Conservation (phyloP, 1,284 basidiomycete species). For the Cerrena zonata region DNA sequence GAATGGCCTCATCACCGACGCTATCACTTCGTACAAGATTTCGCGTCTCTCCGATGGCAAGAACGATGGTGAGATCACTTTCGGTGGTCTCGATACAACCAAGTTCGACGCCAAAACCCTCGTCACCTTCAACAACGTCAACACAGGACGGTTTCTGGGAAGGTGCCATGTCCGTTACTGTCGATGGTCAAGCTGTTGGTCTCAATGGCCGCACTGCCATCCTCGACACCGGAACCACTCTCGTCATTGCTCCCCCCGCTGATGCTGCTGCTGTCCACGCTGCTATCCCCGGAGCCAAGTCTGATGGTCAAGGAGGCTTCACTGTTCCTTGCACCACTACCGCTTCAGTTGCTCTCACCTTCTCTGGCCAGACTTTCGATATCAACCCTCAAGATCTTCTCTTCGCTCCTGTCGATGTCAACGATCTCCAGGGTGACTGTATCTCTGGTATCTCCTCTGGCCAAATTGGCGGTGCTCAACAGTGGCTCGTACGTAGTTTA, state of each 20-base stretch:
- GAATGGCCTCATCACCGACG: constrained; percentile 53
- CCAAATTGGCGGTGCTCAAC: constrained; percentile 50
- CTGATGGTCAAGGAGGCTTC: constrained; percentile 63
- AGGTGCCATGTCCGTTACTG: constrained; percentile 54
- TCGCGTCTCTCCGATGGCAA: constrained; percentile 65
- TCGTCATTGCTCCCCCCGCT: constrained; percentile 51
- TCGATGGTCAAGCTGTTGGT: constrained; percentile 50
- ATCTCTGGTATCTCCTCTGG: constrained; percentile 70
- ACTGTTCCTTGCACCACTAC: constrained; percentile 74
- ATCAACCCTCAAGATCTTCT: constrained; percentile 69
- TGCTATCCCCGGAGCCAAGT: constrained; percentile 57
- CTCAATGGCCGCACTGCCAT: constrained; percentile 63
- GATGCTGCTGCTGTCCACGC: constrained; percentile 58
- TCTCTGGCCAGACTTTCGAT: constrained; percentile 57
- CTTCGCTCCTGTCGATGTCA: constrained; percentile 58
- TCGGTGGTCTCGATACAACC: constrained; percentile 70
- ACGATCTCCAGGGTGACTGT: constrained; percentile 65
- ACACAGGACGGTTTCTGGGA: constrained; percentile 74
- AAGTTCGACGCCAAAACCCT: constrained; percentile 59
- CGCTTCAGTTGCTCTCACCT: constrained; percentile 60
- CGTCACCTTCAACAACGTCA: constrained; percentile 56
- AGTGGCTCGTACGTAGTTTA: constrained; percentile 61
- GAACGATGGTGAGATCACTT: constrained; percentile 79
- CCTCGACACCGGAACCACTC: constrained; percentile 75
- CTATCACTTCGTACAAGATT: constrained; percentile 80